Evolutionary conservation across 768 basidiomycete genomes (phyloP).

Genomic region (Leccinum boreale): DNA sequence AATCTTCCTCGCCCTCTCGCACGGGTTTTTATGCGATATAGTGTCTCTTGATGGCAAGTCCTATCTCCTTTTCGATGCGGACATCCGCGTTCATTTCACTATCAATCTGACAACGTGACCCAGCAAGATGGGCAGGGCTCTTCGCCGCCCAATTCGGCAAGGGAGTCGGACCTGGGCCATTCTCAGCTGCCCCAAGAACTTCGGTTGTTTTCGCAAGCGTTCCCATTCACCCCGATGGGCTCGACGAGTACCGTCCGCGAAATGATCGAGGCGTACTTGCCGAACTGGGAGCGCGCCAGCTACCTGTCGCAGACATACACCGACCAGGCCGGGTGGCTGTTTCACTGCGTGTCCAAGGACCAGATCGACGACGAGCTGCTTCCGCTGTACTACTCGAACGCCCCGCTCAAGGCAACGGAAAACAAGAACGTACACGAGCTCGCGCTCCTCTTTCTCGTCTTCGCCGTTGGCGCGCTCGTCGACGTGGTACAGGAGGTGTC

Average conservation of each 20-base stretch:
- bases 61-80: background rate
- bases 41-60: conserved; percentile 35
- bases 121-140: conserved; percentile 14
- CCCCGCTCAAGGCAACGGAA: conserved; percentile 21
- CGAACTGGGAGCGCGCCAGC: conserved; percentile 47
- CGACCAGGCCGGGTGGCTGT: conserved; percentile 50
- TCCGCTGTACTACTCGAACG: conserved; percentile 38
- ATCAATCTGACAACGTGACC: conserved; percentile 25
- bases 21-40: conserved; percentile 6
- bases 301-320: conserved; percentile 45
- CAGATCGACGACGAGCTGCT: conserved; percentile 45
- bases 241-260: conserved; percentile 43
- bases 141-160: conserved; percentile 25
- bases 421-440: conserved; percentile 48
- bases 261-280: conserved; percentile 53
- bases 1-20: background rate
- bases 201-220: conserved; percentile 53
- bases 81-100: conserved; percentile 7
- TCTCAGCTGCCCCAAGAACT: conserved; percentile 31
- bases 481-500: conserved; percentile 30
- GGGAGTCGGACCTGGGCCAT: conserved; percentile 21
- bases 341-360: conserved; percentile 43
- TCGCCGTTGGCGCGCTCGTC: conserved; percentile 53
- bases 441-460: conserved; percentile 45
- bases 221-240: conserved; percentile 64